Evolutionary conservation across 2,329 filamentous ascomycete species (phyloP).

Genomic region (Trichoderma gracile): DNA sequence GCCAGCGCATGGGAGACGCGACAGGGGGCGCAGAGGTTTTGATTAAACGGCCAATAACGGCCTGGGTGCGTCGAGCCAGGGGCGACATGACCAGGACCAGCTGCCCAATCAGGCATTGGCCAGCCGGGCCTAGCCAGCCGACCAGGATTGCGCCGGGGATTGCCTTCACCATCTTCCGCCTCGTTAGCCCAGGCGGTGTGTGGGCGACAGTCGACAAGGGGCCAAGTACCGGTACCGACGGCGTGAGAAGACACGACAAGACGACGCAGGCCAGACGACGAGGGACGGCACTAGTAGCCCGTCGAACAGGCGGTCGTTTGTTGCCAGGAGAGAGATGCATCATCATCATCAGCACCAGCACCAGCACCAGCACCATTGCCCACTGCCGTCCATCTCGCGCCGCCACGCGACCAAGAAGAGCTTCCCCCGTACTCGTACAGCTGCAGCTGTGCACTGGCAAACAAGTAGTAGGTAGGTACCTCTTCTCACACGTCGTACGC

Average conservation of each 20-base stretch:
- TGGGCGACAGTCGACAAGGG: slow-evolving; percentile 3
- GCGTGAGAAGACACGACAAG: background rate
- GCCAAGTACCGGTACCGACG: background rate
- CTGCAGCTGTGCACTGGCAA: too few species aligned
- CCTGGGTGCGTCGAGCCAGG: slow-evolving; percentile 41
- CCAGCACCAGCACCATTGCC: too few species aligned
- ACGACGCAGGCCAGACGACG: background rate
- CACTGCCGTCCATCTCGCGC: too few species aligned
- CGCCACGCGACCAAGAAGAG: too few species aligned
- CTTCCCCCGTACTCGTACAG: too few species aligned
- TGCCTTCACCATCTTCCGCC: slow-evolving; percentile 34
- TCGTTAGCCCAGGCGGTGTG: slow-evolving; percentile 41
- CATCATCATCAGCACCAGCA: too few species aligned
- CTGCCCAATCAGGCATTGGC: slow-evolving; percentile 54
- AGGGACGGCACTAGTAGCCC: too few species aligned
- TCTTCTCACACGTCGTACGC: background rate
- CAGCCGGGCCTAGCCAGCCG: slow-evolving; percentile 50
- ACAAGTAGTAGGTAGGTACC: too few species aligned
- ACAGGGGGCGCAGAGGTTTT: slow-evolving; percentile 48
- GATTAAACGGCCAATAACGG: slow-evolving; percentile 56
- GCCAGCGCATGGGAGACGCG: slow-evolving; percentile 55
- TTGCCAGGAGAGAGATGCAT: too few species aligned
- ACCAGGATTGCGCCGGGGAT: slow-evolving; percentile 43
- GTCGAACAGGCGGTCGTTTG: too few species aligned
- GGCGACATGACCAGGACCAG: slow-evolving; percentile 39